Conservation (phyloP, 2,329 filamentous ascomycete genomes). For the Cladosporium sp. region DNA sequence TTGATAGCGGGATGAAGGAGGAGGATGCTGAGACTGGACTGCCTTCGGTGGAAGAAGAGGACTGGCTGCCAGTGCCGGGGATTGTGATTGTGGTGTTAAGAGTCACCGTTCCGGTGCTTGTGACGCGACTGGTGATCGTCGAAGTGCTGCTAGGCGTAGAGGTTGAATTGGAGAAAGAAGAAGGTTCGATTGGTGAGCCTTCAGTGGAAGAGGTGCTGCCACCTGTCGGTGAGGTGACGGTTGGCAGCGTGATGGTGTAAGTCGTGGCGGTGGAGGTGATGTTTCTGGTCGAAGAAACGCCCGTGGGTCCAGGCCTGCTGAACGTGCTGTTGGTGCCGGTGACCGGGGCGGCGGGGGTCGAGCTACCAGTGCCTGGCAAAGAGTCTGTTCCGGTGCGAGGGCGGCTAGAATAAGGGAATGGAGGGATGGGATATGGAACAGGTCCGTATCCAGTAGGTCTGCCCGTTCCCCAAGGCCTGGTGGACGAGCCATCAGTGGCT, state of each 20-base stretch:
- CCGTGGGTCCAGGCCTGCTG: background rate
- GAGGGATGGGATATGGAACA: background rate
- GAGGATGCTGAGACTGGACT: constrained; percentile 1
- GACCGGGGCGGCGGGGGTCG: background rate
- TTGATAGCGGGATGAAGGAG: constrained; percentile 20
- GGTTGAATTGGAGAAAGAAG: background rate
- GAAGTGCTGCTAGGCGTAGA: background rate
- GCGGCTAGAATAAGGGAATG: constrained; percentile 4
- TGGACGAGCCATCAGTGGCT: background rate
- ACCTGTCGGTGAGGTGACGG: background rate
- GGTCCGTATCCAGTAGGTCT: constrained; percentile 2
- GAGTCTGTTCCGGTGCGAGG: constrained; percentile 4
- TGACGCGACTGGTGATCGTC: background rate
- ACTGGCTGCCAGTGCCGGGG: background rate
- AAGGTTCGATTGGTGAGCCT: constrained; percentile 7
- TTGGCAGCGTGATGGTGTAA: constrained; percentile 1
- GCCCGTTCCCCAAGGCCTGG: background rate
- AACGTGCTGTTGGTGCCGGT: background rate
- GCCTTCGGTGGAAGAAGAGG: constrained; percentile 4
- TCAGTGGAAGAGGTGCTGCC: constrained; percentile 11
- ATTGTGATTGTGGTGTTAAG: constrained; percentile 24
- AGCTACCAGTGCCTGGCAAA: background rate
- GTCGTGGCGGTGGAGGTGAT: constrained; percentile 3
- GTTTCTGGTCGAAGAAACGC: constrained; percentile 1
- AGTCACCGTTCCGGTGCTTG: constrained; percentile 15